These are phyloP conservation scores for Colletotrichum costaricense DNA, from an alignment of 2,329 filamentous ascomycete species.

Conservation along the genomic window DNA sequence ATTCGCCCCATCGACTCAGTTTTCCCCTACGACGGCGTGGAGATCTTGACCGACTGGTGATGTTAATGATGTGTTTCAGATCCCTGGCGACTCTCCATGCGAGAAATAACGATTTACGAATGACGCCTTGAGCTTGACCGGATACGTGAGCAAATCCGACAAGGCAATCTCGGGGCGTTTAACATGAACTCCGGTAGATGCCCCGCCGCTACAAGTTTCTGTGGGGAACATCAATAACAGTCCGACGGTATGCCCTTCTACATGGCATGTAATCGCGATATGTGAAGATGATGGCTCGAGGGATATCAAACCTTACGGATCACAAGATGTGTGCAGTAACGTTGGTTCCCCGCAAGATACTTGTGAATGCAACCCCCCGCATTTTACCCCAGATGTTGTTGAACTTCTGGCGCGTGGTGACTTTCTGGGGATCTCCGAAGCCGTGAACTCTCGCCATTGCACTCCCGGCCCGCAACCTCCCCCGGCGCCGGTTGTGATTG, in stretches of 20 bases:
- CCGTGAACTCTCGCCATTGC: neutral
- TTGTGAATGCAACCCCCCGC: neutral
- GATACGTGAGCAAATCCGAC: neutral
- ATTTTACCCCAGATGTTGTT: neutral
- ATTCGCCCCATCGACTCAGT: too few species aligned
- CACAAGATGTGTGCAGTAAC: neutral
- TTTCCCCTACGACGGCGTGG: rapidly evolving
- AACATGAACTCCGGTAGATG: neutral
- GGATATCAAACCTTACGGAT: too few species aligned
- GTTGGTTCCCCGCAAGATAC: neutral
- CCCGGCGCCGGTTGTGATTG: neutral
- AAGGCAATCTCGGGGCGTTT: neutral
- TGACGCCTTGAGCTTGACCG: neutral
- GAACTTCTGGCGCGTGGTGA: neutral
- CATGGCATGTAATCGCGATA: neutral
- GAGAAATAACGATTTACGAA: neutral
- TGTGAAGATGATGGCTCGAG: too few species aligned
- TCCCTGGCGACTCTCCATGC: neutral
- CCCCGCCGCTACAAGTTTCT: neutral
- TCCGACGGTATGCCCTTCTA: too few species aligned
- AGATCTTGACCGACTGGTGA: neutral
- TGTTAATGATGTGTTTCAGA: neutral
- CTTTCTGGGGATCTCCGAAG: neutral
- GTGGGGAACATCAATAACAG: neutral
- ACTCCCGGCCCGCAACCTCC: conserved; percentile 8